Base-by-base conservation (phyloP, 2,329 filamentous ascomycete species). In the Pseudogymnoascus sp. region DNA sequence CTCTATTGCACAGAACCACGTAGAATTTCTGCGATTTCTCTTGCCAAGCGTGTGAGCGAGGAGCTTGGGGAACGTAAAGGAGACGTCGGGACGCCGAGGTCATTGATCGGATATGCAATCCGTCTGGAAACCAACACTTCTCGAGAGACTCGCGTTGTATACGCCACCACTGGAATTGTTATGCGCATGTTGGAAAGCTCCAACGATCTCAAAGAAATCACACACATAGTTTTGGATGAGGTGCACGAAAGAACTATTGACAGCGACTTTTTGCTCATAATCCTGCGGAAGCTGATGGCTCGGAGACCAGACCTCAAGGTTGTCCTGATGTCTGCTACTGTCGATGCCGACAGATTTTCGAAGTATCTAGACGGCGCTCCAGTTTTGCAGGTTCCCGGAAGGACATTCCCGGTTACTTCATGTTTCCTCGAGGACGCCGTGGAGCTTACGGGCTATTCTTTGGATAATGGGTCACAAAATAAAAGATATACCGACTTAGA, bases 241-340 rank as follows among this genome's bases (percentile, higher is more conserved):
- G 93, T 97, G 2, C 95, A 99, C 72, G 95, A 99, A 74, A 86
- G 93, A 66, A 90, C 91, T 11, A 97, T 99, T 69, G 95, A 99
- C 73, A 96, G 93, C 63, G 95, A 99, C 74, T 97, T 99, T 73
- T 80, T 99, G 35, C 81, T 99, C 14, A 95, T 99, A 68, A 90
- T 97, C 1, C 82, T 99, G 61, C 91, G 91, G 72, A 89, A 93
- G 66, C 79, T 99, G 3, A 83, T 97, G 77, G 74, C 83, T 31
- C 84, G 84, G 68, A 84, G 93, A 62, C 88, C 87, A 65, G 90
- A 96, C 67, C 80, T 99, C 61, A 97, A 96, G 75, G 89, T 99
- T 19, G 83, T 99, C 38, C 82, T 99, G 59, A 99, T 99, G 95
- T 97, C 93, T 68, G 95, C 95, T 10, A 99, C 95, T 0, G 91